Conservation (phyloP, 306 rosid genomes). For the Cicer chorassanicum region DNA sequence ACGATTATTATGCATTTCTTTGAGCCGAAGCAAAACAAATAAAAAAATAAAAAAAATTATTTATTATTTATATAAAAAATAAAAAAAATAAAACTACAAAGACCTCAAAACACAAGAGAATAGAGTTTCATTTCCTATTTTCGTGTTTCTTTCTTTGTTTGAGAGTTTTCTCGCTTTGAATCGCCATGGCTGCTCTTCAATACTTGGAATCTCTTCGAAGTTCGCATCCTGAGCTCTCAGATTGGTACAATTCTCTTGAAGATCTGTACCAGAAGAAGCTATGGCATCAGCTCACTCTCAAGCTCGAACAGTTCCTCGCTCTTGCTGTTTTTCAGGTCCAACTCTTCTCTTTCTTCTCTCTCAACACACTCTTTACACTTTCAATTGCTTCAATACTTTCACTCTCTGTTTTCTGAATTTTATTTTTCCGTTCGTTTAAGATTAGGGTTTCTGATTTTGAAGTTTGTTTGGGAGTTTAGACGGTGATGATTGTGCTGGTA, state of each 20-base stretch:
- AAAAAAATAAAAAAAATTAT: neutral
- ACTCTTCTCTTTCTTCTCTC: neutral
- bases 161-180: neutral
- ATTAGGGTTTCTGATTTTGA: constrained; percentile 60
- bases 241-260: constrained; percentile 91
- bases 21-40: constrained; percentile 52
- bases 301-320: constrained; percentile 96
- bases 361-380: constrained; percentile 11
- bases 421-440: neutral
- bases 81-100: constrained; percentile 15
- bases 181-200: constrained; percentile 88
- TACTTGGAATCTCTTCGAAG: constrained; percentile 88
- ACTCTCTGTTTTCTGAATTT: neutral
- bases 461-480: constrained; percentile 36
- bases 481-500: neutral
- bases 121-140: neutral
- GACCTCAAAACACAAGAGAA: neutral
- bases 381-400: neutral
- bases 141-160: neutral
- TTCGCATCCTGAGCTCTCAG: constrained; percentile 87
- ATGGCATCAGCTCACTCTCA: constrained; percentile 99
- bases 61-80: neutral
- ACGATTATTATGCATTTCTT: constrained; percentile 54
- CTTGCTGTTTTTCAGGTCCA: constrained; percentile 87
- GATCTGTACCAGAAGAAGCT: constrained; percentile 99